Evolutionary conservation across 75 land plant genomes (phyloP), one percentile per base, ranked within the genome.

Genomic region (Gnetum montanum): DNA sequence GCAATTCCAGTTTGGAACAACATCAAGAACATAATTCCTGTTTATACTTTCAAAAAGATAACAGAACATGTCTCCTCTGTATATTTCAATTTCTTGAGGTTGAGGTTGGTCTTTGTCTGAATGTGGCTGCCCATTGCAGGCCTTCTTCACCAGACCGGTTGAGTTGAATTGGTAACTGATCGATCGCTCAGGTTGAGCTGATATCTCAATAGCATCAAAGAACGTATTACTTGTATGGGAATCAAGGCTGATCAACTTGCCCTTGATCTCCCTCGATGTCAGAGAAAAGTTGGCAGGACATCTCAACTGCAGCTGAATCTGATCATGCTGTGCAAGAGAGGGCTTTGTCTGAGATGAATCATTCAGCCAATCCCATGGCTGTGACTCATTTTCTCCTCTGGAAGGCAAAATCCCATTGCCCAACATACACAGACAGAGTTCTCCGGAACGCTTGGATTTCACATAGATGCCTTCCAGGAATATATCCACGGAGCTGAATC

Each of bases 1-100:
- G 36, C 84, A 80, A 15, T 51, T 63, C 77, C 76, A 72, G 64
- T 76, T 76, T 35, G 88, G 80, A 38, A 76, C 59, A 8, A 85
- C 50, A 7, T 61, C 59, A 16, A 74, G 46, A 51, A 52, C 34
- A 28, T 53, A 43, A 3, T 45, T 63, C 10, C 48, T 18, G 13
- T 55, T 41, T 24, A 71, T 40, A 27, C 66, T 46, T 33, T 64
- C 31, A 31, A 84, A 46, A n/a, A 67, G 27, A 13, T 41, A 52
- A 59, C 82, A 82, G 51, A 78, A 82, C 1, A 47, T 40, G 19
- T n/a, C 22, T 6, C 82, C 86, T 59, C 44, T 67, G 61, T 74
- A 85, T 16, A 62, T 50, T 33, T 63, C 59, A 49, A 68, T 53
- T 15, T 23, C 49, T 13, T 26, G 25, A 1, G 46, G 34, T 13